Conservation (phyloP, 1,139 yeast species). For the Pichia cactophila region DNA sequence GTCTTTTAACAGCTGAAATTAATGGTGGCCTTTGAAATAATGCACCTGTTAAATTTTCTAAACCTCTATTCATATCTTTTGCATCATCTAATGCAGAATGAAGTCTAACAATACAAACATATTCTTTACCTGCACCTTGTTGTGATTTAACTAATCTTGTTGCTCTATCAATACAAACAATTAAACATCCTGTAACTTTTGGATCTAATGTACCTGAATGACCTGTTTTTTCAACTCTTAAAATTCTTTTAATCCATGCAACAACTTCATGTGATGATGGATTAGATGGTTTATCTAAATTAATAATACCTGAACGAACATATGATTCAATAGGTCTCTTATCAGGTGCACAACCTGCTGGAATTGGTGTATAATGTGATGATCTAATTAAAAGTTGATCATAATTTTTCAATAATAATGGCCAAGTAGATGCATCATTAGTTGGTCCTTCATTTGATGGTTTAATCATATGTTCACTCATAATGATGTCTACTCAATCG, state of each 20-base stretch:
- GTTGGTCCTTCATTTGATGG: conserved; percentile 79
- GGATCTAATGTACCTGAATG: conserved; percentile 99
- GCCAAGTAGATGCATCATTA: conserved; percentile 91
- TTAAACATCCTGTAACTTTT: conserved; percentile 95
- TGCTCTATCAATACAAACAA: conserved; percentile 96
- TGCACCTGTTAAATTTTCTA: conserved; percentile 97
- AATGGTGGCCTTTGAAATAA: conserved; percentile 98
- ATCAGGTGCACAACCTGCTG: conserved; percentile 89
- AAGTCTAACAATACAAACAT: conserved; percentile 92
- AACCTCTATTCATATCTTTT: conserved; percentile 78
- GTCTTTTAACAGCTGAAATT: conserved; percentile 98
- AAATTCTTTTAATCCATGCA: conserved; percentile 96
- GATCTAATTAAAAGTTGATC: conserved; percentile 92
- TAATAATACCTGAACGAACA: conserved; percentile 90
- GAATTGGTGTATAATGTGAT: conserved; percentile 95
- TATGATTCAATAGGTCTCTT: conserved; percentile 89
- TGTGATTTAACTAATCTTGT: conserved; percentile 96
- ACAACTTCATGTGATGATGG: conserved; percentile 99
- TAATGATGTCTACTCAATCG: conserved; percentile 1
- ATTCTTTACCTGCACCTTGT: conserved; percentile 99
- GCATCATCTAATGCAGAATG: conserved; percentile 90
- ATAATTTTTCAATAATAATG: conserved; percentile 83
- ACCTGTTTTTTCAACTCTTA: conserved; percentile 95
- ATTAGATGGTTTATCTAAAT: conserved; percentile 94
- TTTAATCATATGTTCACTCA: conserved; percentile 54